Evolutionary conservation across 371 early-diverging fungal species (phyloP).

Genomic region (Mucor plumbeus): DNA sequence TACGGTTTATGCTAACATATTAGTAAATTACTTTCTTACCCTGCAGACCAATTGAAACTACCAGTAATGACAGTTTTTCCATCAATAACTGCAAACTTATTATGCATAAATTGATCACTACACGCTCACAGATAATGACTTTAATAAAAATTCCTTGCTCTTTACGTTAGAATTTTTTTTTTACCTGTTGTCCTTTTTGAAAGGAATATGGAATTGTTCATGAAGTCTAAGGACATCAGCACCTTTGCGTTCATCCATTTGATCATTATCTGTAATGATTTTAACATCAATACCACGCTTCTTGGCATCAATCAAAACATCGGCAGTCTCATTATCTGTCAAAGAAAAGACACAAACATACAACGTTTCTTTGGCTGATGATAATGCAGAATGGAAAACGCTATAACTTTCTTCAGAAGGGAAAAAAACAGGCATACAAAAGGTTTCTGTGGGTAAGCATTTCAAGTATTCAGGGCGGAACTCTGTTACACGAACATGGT

Average conservation of each 20-base stretch:
- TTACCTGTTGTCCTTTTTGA: slow-evolving; percentile 38
- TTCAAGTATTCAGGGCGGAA: slow-evolving; percentile 25
- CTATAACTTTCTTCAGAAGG: slow-evolving; percentile 53
- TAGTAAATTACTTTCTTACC: slow-evolving; percentile 28
- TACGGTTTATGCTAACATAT: too few relatives aligned
- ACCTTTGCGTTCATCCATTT: slow-evolving; percentile 51
- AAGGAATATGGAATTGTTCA: slow-evolving; percentile 53
- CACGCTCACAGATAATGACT: too few relatives aligned
- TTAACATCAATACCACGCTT: slow-evolving; percentile 62
- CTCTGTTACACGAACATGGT: slow-evolving; percentile 11
- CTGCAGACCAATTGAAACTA: slow-evolving; percentile 58
- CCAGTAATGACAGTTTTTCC: slow-evolving; percentile 49
- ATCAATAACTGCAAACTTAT: slow-evolving; percentile 72
- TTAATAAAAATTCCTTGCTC: too few relatives aligned
- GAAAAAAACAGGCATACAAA: slow-evolving; percentile 62
- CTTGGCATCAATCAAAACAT: slow-evolving; percentile 53
- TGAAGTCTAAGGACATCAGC: slow-evolving; percentile 55
- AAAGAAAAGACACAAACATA: slow-evolving; percentile 63
- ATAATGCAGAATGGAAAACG: slow-evolving; percentile 51
- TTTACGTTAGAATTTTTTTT: too few relatives aligned
- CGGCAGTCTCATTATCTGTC: slow-evolving; percentile 63
- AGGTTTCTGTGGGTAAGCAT: slow-evolving; percentile 30
- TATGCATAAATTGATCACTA: slow-evolving; percentile 65
- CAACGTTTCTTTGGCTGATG: slow-evolving; percentile 52
- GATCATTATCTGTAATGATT: slow-evolving; percentile 69